Evolutionary conservation across 2,329 filamentous ascomycete genomes (phyloP).

Genomic region (Phyllosticta citrichinensis): DNA sequence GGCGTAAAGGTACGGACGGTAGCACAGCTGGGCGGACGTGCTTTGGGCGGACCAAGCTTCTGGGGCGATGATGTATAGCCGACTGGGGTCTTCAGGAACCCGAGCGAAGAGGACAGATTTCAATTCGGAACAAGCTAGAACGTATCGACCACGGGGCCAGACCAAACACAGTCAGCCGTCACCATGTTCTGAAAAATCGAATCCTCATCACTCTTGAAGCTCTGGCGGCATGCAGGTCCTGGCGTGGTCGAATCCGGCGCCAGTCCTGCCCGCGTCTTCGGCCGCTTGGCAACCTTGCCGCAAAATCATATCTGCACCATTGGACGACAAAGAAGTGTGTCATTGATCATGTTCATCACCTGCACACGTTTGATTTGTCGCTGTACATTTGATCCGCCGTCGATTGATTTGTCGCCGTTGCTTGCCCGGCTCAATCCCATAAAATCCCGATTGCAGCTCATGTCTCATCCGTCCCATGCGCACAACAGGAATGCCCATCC

Average conservation of each 20-base stretch:
- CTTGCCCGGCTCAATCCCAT: not conserved
- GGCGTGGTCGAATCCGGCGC: not conserved
- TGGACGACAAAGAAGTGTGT: not conserved
- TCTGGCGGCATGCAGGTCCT: not conserved
- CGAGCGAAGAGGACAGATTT: not conserved
- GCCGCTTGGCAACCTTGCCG: not conserved
- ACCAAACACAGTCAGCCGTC: not conserved
- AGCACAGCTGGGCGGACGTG: conserved; percentile 6
- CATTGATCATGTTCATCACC: not conserved
- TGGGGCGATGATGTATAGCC: conserved; percentile 9
- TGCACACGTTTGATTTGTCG: not conserved
- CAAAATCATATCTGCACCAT: not conserved
- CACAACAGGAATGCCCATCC: not conserved
- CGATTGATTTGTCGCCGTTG: not conserved
- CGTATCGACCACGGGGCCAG: not conserved
- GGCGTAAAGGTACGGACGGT: not conserved
- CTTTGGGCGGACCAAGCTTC: conserved; percentile 9
- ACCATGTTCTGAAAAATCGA: not conserved
- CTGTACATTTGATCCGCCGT: not conserved
- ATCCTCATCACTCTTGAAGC: not conserved
- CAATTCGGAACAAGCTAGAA: not conserved
- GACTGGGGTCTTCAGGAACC: not conserved
- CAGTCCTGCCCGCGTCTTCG: not conserved
- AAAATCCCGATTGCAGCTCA: not conserved
- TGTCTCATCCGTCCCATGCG: not conserved